Evolutionary conservation across 2,329 filamentous ascomycete genomes (phyloP).

Genomic region (Aspergillus texensis): DNA sequence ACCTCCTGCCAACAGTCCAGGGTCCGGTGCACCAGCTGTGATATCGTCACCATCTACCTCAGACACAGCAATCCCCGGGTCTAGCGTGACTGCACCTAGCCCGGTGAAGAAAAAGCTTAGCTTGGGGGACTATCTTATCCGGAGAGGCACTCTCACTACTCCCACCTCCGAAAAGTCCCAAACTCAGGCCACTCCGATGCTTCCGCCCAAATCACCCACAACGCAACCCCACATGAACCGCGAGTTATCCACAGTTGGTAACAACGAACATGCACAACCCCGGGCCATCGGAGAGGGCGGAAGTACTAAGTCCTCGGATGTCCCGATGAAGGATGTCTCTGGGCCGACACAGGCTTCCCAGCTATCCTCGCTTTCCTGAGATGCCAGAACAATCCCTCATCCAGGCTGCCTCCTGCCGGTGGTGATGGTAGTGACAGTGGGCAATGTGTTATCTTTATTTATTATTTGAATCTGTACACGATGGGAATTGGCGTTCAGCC

Average conservation of each 20-base stretch:
- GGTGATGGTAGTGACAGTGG: background rate
- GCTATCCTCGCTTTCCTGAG: slow-evolving; percentile 30
- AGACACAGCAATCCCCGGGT: slow-evolving; percentile 29
- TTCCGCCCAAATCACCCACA: slow-evolving; percentile 28
- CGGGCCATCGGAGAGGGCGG: slow-evolving; percentile 18
- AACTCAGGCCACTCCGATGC: slow-evolving; percentile 27
- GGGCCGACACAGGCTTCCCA: slow-evolving; percentile 31
- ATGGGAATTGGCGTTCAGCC: slow-evolving; percentile 28
- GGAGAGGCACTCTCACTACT: slow-evolving; percentile 43
- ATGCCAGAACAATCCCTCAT: background rate
- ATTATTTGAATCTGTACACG: slow-evolving; percentile 21
- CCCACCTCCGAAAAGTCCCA: slow-evolving; percentile 46
- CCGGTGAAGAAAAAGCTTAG: slow-evolving; percentile 55
- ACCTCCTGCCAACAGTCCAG: slow-evolving; percentile 30
- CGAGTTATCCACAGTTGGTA: slow-evolving; percentile 16
- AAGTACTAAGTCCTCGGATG: slow-evolving; percentile 27
- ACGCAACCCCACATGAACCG: slow-evolving; percentile 18
- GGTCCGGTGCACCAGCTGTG: slow-evolving; percentile 33
- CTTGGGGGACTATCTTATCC: slow-evolving; percentile 52
- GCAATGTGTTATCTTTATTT: slow-evolving; percentile 8
- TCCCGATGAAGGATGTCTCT: slow-evolving; percentile 36
- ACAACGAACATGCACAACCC: slow-evolving; percentile 11
- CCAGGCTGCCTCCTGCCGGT: slow-evolving; percentile 5
- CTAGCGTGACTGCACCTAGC: slow-evolving; percentile 45
- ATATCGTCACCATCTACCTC: slow-evolving; percentile 31